Percentiles rank a stretch among this genome's conserved stretches.
Evolutionary conservation across 73 alveolate genomes (phyloP).

Genomic region (Paramecium pentaurelia): DNA sequence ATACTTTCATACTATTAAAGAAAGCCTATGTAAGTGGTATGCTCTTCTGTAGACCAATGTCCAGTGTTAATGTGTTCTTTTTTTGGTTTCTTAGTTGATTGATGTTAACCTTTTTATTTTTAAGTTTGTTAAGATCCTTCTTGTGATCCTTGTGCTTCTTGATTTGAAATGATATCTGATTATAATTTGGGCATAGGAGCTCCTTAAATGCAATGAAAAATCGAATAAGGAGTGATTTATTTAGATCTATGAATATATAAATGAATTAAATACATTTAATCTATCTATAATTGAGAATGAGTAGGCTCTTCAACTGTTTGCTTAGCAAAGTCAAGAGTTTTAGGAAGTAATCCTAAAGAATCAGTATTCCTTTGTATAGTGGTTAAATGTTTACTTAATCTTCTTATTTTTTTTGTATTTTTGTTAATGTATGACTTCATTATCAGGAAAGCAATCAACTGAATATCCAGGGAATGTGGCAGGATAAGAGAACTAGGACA

Average conservation of each 20-base stretch:
- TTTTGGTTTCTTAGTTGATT: slow-evolving; percentile 40
- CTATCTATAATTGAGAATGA: not conserved
- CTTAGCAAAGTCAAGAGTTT: not conserved
- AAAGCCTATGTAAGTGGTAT: slow-evolving; percentile 25
- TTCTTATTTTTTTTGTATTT: not conserved
- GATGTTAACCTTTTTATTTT: slow-evolving; percentile 2
- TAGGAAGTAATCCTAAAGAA: slow-evolving; percentile 19
- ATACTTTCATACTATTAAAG: slow-evolving; percentile 36
- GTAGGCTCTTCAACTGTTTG: not conserved
- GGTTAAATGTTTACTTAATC: not conserved
- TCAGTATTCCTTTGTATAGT: not conserved
- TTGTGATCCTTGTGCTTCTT: slow-evolving; percentile 1
- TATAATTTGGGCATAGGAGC: slow-evolving; percentile 17
- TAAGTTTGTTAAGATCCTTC: not conserved
- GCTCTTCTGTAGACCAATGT: slow-evolving; percentile 43
- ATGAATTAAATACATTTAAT: not conserved
- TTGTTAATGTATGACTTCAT: not conserved
- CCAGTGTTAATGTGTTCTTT: slow-evolving; percentile 50
- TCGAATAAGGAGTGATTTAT: not conserved
- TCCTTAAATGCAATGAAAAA: not conserved
- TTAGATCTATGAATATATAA: not conserved
- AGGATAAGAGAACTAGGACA: not conserved
- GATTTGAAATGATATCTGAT: slow-evolving; percentile 16
- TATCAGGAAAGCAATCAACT: not conserved
- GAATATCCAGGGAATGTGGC: not conserved